Evolutionary conservation across 1,139 yeast species (phyloP).

Genomic region (Hansenula sp.): DNA sequence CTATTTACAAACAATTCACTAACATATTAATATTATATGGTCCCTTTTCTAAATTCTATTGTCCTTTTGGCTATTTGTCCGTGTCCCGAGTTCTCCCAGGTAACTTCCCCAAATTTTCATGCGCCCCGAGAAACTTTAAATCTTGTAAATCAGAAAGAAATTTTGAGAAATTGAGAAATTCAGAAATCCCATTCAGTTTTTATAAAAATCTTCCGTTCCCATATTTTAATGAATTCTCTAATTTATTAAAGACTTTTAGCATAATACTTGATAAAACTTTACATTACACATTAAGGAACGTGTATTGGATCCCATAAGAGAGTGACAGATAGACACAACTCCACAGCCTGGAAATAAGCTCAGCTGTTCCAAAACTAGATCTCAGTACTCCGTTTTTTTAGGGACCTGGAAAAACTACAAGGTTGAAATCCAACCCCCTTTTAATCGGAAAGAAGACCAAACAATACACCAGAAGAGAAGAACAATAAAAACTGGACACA

Average conservation of each 20-base stretch:
- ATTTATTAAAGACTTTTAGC: too few species aligned
- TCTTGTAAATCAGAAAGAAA: neutral
- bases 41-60: too few species aligned
- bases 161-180: neutral
- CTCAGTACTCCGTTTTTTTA: neutral
- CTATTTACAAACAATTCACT: too few species aligned
- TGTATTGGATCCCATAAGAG: too few species aligned
- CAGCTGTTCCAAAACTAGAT: neutral
- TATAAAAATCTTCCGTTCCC: conserved; percentile 1
- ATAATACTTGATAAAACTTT: too few species aligned
- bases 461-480: neutral
- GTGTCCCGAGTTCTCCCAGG: neutral
- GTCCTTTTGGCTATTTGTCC: too few species aligned
- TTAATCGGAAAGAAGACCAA: neutral
- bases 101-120: neutral
- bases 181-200: neutral
- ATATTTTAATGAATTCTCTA: neutral
- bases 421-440: neutral
- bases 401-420: neutral
- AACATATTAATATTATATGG: too few species aligned
- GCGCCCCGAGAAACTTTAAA: conserved; percentile 2
- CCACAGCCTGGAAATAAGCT: too few species aligned
- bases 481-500: neutral
- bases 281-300: too few species aligned
- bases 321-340: too few species aligned